Evolutionary conservation across 2,329 filamentous ascomycete species (phyloP), one percentile per base, ranked within the genome.

Genomic region (Verticillium longisporum): DNA sequence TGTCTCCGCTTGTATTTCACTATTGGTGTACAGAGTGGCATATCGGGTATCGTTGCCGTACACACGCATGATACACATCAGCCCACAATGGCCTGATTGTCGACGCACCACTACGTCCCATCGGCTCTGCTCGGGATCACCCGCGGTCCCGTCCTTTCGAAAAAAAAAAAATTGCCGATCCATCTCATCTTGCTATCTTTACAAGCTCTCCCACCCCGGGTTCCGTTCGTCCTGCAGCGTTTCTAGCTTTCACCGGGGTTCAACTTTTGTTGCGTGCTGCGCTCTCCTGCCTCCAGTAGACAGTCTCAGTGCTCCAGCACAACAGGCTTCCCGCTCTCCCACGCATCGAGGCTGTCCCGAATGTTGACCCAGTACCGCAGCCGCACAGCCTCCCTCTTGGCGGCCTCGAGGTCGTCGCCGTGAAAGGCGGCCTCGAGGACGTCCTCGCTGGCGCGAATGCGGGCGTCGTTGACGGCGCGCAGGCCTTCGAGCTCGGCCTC

Each of bases 281-380:
- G 26, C 26, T 26, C 26, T 26, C 26, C 26, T 26, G 26, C 26
- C 26, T 26, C 3, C 3, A 3, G 26, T 26, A 3, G 26, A 26
- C 54, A 32, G 15, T 55, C 36, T 55, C 63, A 78, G 60, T 87
- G 84, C 69, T 83, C 74, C 66, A 87, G 67, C 55, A 84, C 79
- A 60, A 82, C 71, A 6, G 77, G 77, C 77, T 86, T 88, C 5
- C 92, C 93, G 68, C 81, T 85, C 80, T 97, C 92, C 93, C 94
- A 97, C 64, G 88, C 85, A 71, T 89, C 80, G 70, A 97, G 78
- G 56, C 87, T 90, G 74, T 96, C 89, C 64, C 86, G 83, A 63
- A 98, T 88, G 75, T 93, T 97, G 61, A 89, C 83, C 94, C 94
- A 97, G 78, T 97, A 98, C 73, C 92, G 81, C 77, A 97, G 75